These are phyloP conservation scores for Alopecurus myosuroides DNA, from an alignment of 176 grass and related monocot species.

Conservation along the genomic window DNA sequence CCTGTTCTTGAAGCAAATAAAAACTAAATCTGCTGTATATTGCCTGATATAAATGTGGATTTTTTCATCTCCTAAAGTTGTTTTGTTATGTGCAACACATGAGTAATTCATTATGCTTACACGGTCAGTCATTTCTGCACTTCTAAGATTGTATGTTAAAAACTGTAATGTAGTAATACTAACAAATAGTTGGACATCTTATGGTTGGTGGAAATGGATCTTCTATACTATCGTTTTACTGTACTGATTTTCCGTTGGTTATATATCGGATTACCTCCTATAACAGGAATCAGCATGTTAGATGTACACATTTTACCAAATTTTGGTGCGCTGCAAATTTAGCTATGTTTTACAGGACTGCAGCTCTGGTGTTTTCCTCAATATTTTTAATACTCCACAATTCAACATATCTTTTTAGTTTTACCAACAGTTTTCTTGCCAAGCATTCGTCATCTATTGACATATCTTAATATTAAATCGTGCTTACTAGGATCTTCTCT, in stretches of 20 bases:
- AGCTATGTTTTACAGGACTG: neutral
- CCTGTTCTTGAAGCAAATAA: neutral
- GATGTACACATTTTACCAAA: neutral
- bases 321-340: neutral
- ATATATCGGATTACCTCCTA: neutral
- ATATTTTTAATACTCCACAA: neutral
- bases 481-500: constrained; percentile 52
- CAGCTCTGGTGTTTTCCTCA: neutral
- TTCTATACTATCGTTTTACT: constrained; percentile 1
- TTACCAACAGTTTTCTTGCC: neutral
- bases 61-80: neutral
- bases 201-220: neutral
- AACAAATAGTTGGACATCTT: neutral
- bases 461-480: constrained; percentile 25
- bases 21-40: neutral
- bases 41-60: neutral
- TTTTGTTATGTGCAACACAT: neutral
- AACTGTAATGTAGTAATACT: neutral
- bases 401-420: neutral
- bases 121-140: neutral
- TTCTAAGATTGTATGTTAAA: neutral
- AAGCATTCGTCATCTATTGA: neutral
- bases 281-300: neutral
- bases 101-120: neutral
- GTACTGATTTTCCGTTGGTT: neutral